Evolutionary conservation across 305 asterid genomes (phyloP), one percentile per base, ranked within the genome.

Genomic region (Solanum hybrid): DNA sequence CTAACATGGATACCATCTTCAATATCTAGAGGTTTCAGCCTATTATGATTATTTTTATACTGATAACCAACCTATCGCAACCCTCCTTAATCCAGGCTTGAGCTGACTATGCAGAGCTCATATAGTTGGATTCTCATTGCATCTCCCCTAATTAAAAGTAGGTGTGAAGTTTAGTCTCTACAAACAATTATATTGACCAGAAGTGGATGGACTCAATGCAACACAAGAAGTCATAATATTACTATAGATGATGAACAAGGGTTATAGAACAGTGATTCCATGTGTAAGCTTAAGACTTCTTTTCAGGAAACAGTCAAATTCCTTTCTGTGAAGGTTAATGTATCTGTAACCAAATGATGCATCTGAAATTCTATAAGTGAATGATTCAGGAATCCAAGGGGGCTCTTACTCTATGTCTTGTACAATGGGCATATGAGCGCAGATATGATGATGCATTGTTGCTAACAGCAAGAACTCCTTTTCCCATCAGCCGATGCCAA

Each of bases 401-500:
- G 89, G 88, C 51, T 77, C 98, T 95, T 95, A 97, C 99, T 93
- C 96, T 91, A 73, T 91, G 92, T 93, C 93, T 95, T 17, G 99
- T 89, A 91, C 98, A 97, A 87, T 97, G 99, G 77, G 98, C 98
- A 88, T 95, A 97, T 76, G 93, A 92, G 57, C 99, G 97, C 91
- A 97, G 87, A 91, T 93, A 91, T 72, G 94, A 92, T 31, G 94
- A 85, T 32, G 88, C 93, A 91, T 86, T 7, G 92, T 91, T 94
- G 84, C 90, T 88, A 89, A 95, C 92, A 89, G 91, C 91, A 84
- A 97, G 95, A 89, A 96, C 99, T 88, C 95, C 97, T 89, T 90
- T 92, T 87, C 99, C 99, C 99, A 97, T 97, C 45, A 97, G 97
- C 17, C 93, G 97, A 94, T 96, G 96, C 98, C 98, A 97, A 38